These are phyloP conservation scores for Fusarium sororula DNA, from an alignment of 2,329 filamentous ascomycete genomes.

Conservation along the genomic window DNA sequence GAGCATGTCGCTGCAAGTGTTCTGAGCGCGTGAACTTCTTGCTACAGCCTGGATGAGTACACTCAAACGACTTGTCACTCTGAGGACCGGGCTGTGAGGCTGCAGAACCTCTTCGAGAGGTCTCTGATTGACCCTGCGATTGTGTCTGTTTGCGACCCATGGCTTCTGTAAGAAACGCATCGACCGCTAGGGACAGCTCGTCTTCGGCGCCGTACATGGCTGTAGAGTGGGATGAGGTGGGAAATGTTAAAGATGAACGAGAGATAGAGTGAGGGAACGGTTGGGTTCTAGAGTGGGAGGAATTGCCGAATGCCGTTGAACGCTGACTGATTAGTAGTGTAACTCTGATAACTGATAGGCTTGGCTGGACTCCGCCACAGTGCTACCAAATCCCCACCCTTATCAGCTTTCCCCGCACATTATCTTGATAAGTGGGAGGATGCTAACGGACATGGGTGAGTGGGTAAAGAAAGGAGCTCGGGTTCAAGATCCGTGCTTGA, in stretches of 20 bases:
- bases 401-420: slow-evolving; percentile 5
- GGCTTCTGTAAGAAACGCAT: slow-evolving; percentile 7
- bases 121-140: not conserved
- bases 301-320: not conserved
- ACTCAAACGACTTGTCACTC: slow-evolving; percentile 43
- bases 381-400: not conserved
- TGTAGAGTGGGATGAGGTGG: slow-evolving; percentile 15
- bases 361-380: not conserved
- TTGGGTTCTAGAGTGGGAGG: slow-evolving; percentile 6
- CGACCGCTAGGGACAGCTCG: slow-evolving; percentile 11
- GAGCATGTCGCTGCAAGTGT: slow-evolving; percentile 65
- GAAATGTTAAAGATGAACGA: slow-evolving; percentile 3
- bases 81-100: not conserved
- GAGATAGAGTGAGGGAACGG: not conserved
- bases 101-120: not conserved
- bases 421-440: slow-evolving; percentile 9
- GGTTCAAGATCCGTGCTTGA: not conserved
- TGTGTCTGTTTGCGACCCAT: slow-evolving; percentile 6
- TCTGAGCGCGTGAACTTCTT: slow-evolving; percentile 66
- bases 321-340: not conserved
- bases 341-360: slow-evolving; percentile 1
- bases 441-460: not conserved
- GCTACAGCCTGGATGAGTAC: slow-evolving; percentile 56
- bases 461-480: not conserved
- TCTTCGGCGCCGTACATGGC: slow-evolving; percentile 3